Evolutionary conservation across 164 flowering plant genomes (phyloP), one percentile per base, ranked within the genome.

Genomic region (Hamamelis virginiana): DNA sequence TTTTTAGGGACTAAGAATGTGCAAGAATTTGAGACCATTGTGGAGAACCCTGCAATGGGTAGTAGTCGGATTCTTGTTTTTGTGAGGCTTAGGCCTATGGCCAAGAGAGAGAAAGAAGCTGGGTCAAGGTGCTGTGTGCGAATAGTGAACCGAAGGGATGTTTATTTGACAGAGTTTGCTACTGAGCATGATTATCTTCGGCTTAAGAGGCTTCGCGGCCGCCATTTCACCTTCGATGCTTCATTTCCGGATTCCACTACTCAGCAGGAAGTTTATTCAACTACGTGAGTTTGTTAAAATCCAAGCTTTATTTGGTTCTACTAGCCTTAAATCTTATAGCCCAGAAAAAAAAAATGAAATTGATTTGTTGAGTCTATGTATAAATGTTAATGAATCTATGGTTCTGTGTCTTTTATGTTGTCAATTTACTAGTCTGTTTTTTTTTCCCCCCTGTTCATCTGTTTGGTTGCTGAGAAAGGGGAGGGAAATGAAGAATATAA

Each of bases 61-160:
- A 86, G 78, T 41, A 91, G 89, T 74, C 62, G 91, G 67, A 93
- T 93, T 77, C 85, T 85, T 62, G 98, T 91, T 57, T 93, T 93
- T 72, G 97, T 93, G 72, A 88, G 98, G 86, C 84, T 91, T 15
- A 84, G 98, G 76, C 98, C 98, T 0, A 88, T 91, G 95, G 80
- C 77, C 26, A 89, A 80, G 88, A 91, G 86, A 65, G 98, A 93
- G 80, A 91, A 78, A 71, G 98, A 93, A 59, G 82, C 81, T 18
- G 98, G 98, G 18, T 82, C 92, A 0, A 53, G 89, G 75, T 76
- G 86, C 50, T 87, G 94, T 65, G 90, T 93, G n/a, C 78, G 84
- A 70, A 85, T 93, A 57, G 89, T 85, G 64, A 87, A 88, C 33
- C 68, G 77, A 9, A 71, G 87, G 41, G 98, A 93, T 33, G 81